Base-by-base conservation (phyloP, 176 grass and related monocot genomes). In the Canna indica region DNA sequence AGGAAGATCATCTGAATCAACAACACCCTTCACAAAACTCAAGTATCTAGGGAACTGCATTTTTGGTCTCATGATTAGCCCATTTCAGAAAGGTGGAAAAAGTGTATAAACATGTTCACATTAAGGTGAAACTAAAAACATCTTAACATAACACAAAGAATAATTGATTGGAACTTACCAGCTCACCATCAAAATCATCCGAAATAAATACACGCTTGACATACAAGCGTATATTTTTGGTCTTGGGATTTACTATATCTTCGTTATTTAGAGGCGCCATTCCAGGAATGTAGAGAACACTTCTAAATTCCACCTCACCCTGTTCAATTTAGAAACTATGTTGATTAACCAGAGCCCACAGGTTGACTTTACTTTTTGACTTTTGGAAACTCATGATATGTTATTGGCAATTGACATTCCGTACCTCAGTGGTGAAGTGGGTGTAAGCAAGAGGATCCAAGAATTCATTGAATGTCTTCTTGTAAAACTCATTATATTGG, bases 381-480 rank as follows among this genome's bases (percentile, higher is more conserved):
- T 54, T 78, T 9, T 9, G 20, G 18, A 79, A 61, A 27, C 31
- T 18, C 30, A 38, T 16, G 58, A 59, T 25, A 83, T 69, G 36
- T 63, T n/a, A n/a, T n/a, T n/a, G n/a, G 62, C 36, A 63, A 15
- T 35, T 3, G 57, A 79, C 28, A 73, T n/a, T 67, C 7, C 70
- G 6, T 20, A 96, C 91, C 83, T 96, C 91, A 59, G 91, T 91
- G 14, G 88, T 91, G 39, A 96, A 91, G 73, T 96, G 91, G 7
- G 85, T 86, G 79, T 86, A 80, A 22, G 88, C 50, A 59, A 91
- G 78, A 71, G 91, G 91, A 56, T 96, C 91, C 78, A 91, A 54
- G 68, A 96, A 96, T 32, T 96, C 91, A 88, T 96, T 96, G 71
- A 96, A 96, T 46, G 88, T 63, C 66, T 96, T 96, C 78, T 96